phyloP scores from a whole-genome alignment of 495 filamentous ascomycete genomes.

The Saxophila tyrrhenica region DNA sequence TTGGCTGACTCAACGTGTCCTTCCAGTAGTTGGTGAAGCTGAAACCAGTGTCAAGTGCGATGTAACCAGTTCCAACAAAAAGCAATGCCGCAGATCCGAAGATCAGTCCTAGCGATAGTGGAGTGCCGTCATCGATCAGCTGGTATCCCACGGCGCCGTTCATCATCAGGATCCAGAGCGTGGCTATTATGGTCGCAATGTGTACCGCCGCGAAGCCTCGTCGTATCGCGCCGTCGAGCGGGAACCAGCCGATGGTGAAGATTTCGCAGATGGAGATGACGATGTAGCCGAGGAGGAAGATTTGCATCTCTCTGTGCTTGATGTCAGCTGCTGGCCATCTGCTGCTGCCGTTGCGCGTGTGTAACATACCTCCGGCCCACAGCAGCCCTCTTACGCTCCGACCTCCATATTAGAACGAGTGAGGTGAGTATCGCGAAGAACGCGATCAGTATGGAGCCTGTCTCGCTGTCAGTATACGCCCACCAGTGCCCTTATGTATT shows the following conservation, averaged over 20 bases:
- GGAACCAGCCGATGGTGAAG: conserved; percentile 85
- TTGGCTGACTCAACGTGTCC: conserved; percentile 25
- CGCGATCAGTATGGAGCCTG: conserved; percentile 83
- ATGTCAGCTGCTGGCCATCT: conserved; percentile 5
- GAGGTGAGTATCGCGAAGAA: conserved; percentile 63
- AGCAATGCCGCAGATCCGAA: conserved; percentile 53
- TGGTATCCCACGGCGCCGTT: conserved; percentile 92
- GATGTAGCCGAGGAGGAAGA: conserved; percentile 80
- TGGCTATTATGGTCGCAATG: conserved; percentile 76
- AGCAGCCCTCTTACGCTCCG: conserved; percentile 87
- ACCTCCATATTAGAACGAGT: conserved; percentile 56
- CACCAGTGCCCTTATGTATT: neutral
- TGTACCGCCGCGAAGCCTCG: conserved; percentile 85
- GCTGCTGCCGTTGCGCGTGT: neutral
- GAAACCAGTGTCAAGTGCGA: conserved; percentile 87
- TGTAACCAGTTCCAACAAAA: conserved; percentile 89
- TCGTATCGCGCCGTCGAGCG: conserved; percentile 54
- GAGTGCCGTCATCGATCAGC: conserved; percentile 84
- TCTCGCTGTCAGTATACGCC: neutral
- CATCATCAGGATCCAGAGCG: conserved; percentile 81
- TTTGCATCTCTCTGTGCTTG: conserved; percentile 73
- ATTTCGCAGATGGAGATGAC: conserved; percentile 91
- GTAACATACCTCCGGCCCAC: conserved; percentile 72
- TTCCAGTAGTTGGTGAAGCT: conserved; percentile 71
- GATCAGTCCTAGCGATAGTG: conserved; percentile 67